phyloP scores from a whole-genome alignment of 208 protist species.

The Trichomonas gallinae region DNA sequence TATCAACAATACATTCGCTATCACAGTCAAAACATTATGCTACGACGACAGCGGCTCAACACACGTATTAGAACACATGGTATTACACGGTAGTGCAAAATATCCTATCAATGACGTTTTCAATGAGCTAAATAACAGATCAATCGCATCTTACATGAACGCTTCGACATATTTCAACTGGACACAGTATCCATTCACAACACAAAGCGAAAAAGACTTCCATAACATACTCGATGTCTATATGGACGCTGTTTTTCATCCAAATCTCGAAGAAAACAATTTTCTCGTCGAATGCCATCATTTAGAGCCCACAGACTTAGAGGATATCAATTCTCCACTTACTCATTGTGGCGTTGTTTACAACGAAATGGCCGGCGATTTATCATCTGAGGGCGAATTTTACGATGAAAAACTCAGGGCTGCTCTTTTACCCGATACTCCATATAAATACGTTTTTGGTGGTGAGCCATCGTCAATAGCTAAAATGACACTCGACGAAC shows the following conservation, averaged over 20 bases:
- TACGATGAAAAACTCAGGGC: neutral
- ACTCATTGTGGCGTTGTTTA: conserved; percentile 41
- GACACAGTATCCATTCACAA: conserved; percentile 38
- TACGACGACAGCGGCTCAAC: conserved; percentile 36
- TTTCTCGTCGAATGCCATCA: conserved; percentile 36
- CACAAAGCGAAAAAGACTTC: conserved; percentile 37
- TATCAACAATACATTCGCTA: conserved; percentile 35
- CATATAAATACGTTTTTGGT: conserved; percentile 37
- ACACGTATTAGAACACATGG: conserved; percentile 48
- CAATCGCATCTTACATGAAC: conserved; percentile 43
- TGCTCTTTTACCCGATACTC: conserved; percentile 32
- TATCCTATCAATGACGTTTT: conserved; percentile 46
- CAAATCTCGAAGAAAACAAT: conserved; percentile 33
- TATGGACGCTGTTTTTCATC: conserved; percentile 44
- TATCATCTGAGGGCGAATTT: conserved; percentile 15
- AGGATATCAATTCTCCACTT: conserved; percentile 16
- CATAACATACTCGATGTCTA: conserved; percentile 48
- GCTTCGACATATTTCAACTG: conserved; percentile 40
- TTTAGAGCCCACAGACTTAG: neutral
- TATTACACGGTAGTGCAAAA: conserved; percentile 38
- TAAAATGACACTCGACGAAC: conserved; percentile 31
- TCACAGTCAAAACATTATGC: conserved; percentile 36
- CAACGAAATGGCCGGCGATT: conserved; percentile 46
- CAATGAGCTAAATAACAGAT: conserved; percentile 39
- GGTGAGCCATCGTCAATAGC: conserved; percentile 36